phyloP scores from a whole-genome alignment of 495 filamentous ascomycete species.

The Aspergillus incahuasiensis region DNA sequence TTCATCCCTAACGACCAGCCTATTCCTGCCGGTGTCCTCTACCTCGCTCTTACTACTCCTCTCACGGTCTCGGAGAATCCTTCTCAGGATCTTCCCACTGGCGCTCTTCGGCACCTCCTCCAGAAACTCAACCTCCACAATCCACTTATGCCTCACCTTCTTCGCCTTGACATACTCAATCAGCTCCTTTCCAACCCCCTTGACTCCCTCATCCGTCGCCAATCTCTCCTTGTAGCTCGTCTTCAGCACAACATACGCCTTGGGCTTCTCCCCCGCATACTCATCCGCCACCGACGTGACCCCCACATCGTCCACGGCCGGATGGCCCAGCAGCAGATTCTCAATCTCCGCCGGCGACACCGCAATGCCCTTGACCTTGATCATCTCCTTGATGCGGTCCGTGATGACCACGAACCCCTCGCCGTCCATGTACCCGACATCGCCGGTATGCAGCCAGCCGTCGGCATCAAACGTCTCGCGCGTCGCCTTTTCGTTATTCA shows the following conservation, averaged over 20 bases:
- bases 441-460: constrained; percentile 62
- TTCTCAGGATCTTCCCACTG: constrained; percentile 62
- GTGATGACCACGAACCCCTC: constrained; percentile 56
- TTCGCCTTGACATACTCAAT: constrained; percentile 54
- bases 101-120: constrained; percentile 62
- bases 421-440: constrained; percentile 54
- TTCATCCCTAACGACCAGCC: constrained; percentile 34
- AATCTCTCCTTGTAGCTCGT: neutral
- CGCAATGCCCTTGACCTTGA: constrained; percentile 69
- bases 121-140: constrained; percentile 61
- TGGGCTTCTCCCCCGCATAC: constrained; percentile 58
- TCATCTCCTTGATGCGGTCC: constrained; percentile 71
- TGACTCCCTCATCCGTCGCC: neutral
- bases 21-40: constrained; percentile 13
- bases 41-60: constrained; percentile 8
- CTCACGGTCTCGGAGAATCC: constrained; percentile 46
- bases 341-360: constrained; percentile 70
- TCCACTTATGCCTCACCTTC: constrained; percentile 62
- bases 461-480: constrained; percentile 55
- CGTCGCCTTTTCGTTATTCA: constrained; percentile 51
- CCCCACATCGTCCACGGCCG: constrained; percentile 54
- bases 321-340: constrained; percentile 54
- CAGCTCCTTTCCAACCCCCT: constrained; percentile 34
- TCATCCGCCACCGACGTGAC: constrained; percentile 57
- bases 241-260: constrained; percentile 59